Evolutionary conservation across 192 early-diverging fungal genomes (phyloP).

Genomic region (Backusella luteola): DNA sequence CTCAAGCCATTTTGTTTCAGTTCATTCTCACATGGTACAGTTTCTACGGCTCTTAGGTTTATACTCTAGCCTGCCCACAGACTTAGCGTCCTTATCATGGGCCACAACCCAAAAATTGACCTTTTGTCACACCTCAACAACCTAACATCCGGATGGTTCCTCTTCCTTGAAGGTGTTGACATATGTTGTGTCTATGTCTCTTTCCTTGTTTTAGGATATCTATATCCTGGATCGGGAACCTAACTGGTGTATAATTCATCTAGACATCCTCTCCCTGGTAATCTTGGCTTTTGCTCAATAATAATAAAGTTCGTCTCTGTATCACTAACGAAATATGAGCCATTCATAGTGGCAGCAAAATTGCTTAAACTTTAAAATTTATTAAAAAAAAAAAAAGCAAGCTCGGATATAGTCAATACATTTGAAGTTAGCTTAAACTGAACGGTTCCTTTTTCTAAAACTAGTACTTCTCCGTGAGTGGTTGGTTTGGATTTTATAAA

Average conservation of each 20-base stretch:
- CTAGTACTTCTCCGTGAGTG: not conserved
- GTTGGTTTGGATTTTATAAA: not conserved
- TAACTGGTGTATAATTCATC: not conserved
- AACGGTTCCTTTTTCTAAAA: not conserved
- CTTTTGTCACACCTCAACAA: not conserved
- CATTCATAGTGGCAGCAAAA: not conserved
- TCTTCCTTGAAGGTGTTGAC: not conserved
- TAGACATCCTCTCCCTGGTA: not conserved
- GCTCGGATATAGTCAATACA: not conserved
- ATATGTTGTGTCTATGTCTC: not conserved
- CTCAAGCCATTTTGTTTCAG: conserved; percentile 5
- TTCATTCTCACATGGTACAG: not conserved
- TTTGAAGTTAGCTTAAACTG: not conserved
- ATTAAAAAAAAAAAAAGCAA: not conserved
- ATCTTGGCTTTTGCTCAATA: not conserved
- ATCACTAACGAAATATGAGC: not conserved
- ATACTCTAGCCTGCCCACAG: not conserved
- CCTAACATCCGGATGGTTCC: not conserved
- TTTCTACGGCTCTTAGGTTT: not conserved
- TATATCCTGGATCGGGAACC: not conserved
- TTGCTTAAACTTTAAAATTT: not conserved
- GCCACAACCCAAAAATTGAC: not conserved
- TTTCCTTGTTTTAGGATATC: conserved; percentile 2
- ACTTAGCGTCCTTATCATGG: not conserved
- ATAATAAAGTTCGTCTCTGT: not conserved